Conservation (phyloP, 345 rosid genomes). For the Pugionium cornutum region DNA sequence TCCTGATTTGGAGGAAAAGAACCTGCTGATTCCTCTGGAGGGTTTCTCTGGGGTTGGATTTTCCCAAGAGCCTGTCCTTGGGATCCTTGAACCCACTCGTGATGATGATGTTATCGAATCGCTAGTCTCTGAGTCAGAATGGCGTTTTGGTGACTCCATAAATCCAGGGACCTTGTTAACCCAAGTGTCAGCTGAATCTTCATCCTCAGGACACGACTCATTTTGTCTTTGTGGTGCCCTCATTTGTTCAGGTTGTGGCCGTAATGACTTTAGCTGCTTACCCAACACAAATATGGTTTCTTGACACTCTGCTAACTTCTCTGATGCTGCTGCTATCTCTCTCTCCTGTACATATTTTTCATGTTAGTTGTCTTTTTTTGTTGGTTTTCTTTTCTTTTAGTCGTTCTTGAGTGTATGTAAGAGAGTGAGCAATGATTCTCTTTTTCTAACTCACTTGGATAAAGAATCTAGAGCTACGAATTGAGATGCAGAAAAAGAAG, state of each 20-base stretch:
- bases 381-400: not conserved
- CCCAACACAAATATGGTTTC: constrained; percentile 92
- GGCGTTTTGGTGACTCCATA: constrained; percentile 44
- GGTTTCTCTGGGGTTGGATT: constrained; percentile 62
- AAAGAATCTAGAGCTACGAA: not conserved
- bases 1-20: constrained; percentile 60
- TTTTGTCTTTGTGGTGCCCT: constrained; percentile 26
- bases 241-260: constrained; percentile 47
- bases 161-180: constrained; percentile 17
- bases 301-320: constrained; percentile 92
- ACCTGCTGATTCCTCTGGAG: constrained; percentile 73
- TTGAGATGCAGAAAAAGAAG: not conserved
- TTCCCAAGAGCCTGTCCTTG: constrained; percentile 57
- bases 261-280: constrained; percentile 71
- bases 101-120: constrained; percentile 60
- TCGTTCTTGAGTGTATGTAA: not conserved
- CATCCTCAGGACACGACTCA: constrained; percentile 40
- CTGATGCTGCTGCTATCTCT: constrained; percentile 85
- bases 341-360: constrained; percentile 53
- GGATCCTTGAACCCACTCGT: constrained; percentile 42
- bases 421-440: no score
- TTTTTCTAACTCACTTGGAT: not conserved
- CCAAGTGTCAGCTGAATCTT: constrained; percentile 37
- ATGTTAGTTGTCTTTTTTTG: constrained; percentile 2
- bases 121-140: constrained; percentile 48